Conservation (phyloP, 1,284 basidiomycete genomes). For the Puccinia coronata region DNA sequence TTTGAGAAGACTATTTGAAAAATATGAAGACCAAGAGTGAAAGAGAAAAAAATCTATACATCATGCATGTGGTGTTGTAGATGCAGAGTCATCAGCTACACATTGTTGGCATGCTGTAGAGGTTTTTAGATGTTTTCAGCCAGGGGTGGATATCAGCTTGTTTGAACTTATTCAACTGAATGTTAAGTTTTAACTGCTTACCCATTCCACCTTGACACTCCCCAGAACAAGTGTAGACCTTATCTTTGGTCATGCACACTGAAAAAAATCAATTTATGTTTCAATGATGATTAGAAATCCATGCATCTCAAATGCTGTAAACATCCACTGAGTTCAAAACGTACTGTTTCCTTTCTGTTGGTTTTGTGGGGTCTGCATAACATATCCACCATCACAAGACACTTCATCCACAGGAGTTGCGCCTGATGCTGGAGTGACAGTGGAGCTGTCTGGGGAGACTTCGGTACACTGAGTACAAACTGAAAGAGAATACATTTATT, state of each 20-base stretch:
- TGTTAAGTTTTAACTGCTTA: background rate
- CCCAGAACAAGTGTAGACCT: background rate
- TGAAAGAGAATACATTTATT: background rate
- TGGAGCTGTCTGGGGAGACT: background rate
- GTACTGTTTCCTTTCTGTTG: background rate
- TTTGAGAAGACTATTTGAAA: background rate
- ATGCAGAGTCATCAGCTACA: background rate
- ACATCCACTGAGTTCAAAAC: background rate
- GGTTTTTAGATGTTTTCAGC: background rate
- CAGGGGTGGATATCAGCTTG: background rate
- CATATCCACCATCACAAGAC: background rate
- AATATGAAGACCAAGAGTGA: background rate
- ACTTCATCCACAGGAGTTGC: background rate
- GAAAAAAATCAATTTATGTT: background rate
- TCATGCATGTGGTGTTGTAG: background rate
- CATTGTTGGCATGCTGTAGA: background rate
- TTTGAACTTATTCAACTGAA: background rate
- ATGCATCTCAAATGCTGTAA: background rate
- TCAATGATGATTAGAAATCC: background rate
- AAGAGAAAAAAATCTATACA: background rate
- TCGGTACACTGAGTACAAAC: constrained; percentile 7
- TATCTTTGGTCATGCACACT: constrained; percentile 5
- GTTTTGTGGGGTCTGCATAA: background rate
- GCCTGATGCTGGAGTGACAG: background rate
- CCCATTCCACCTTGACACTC: background rate